Percentiles rank a stretch among this genome's conserved stretches.
Conservation (phyloP, 1,284 basidiomycete species). For the Trametes pubescens region DNA sequence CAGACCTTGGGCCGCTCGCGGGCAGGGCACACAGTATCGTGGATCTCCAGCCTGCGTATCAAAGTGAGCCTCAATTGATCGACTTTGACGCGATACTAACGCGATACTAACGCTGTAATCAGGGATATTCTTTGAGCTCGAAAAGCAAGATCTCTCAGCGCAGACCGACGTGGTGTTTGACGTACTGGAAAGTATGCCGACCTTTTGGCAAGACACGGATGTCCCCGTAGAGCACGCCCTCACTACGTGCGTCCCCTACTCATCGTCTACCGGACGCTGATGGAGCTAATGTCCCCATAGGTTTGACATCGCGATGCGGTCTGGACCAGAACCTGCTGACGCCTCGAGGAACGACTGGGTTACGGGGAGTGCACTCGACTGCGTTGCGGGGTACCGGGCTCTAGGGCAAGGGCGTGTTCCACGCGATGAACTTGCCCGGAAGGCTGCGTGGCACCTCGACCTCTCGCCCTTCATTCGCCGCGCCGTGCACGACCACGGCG, state of each 20-base stretch:
- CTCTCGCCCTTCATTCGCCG: constrained; percentile 53
- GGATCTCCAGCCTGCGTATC: constrained; percentile 59
- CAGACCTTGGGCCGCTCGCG: constrained; percentile 56
- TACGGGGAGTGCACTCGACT: constrained; percentile 57
- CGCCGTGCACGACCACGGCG: constrained; percentile 49
- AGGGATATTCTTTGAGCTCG: constrained; percentile 45
- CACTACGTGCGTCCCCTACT: constrained; percentile 55
- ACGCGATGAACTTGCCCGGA: constrained; percentile 47
- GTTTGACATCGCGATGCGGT: constrained; percentile 65
- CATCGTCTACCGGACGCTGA: background rate
- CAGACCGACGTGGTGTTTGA: constrained; percentile 53
- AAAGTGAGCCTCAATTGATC: constrained; percentile 50
- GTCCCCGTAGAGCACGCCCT: constrained; percentile 58
- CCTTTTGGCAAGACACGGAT: constrained; percentile 61
- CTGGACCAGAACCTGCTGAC: constrained; percentile 54
- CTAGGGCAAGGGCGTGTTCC: constrained; percentile 57
- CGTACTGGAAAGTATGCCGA: constrained; percentile 58
- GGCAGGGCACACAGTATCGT: constrained; percentile 53
- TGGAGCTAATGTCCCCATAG: constrained; percentile 46
- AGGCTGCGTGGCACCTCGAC: constrained; percentile 61
- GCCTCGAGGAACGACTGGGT: constrained; percentile 63
- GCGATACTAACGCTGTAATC: constrained; percentile 39
- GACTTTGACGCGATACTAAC: too few relatives aligned
- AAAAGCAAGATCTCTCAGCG: constrained; percentile 41
- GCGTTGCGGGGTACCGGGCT: constrained; percentile 59